A percentile compares a stretch with the other conserved stretches of the same genome.
Conservation (phyloP, 2,329 filamentous ascomycete species). For the Hortaea werneckii region DNA sequence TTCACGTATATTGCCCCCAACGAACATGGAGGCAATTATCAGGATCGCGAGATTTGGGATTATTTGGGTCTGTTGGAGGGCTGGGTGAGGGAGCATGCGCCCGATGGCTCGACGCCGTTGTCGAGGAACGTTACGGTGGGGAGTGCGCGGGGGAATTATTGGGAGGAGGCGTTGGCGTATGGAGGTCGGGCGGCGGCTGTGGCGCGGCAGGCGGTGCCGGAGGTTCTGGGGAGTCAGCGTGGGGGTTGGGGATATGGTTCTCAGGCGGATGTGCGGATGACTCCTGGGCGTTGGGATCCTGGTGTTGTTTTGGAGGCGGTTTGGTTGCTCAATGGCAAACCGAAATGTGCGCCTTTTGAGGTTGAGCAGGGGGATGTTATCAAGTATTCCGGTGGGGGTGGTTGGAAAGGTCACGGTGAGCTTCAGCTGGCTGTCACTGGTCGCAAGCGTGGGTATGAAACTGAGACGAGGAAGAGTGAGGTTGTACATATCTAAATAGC, state of each 20-base stretch:
- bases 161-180: constrained; percentile 23
- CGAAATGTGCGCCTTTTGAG: constrained; percentile 13
- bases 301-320: constrained; percentile 26
- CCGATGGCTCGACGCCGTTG: constrained; percentile 23
- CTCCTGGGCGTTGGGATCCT: constrained; percentile 28
- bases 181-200: constrained; percentile 27
- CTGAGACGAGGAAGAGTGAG: constrained; percentile 3
- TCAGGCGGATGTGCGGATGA: constrained; percentile 7
- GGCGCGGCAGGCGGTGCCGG: constrained; percentile 22
- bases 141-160: constrained; percentile 23
- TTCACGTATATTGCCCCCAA: constrained; percentile 24
- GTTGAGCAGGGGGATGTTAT: constrained; percentile 18
- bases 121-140: constrained; percentile 11
- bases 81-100: constrained; percentile 26
- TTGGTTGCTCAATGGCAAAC: constrained; percentile 24
- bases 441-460: constrained; percentile 2
- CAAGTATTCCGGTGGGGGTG: background rate
- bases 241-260: too few species aligned
- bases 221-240: constrained; percentile 5
- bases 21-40: constrained; percentile 27
- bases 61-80: constrained; percentile 25
- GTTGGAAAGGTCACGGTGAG: background rate
- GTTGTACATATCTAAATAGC: background rate
- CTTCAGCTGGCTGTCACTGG: constrained; percentile 3
- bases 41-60: constrained; percentile 22